These are phyloP conservation scores for Oemleria cerasiformis DNA, from an alignment of 306 rosid genomes.

Conservation along the genomic window DNA sequence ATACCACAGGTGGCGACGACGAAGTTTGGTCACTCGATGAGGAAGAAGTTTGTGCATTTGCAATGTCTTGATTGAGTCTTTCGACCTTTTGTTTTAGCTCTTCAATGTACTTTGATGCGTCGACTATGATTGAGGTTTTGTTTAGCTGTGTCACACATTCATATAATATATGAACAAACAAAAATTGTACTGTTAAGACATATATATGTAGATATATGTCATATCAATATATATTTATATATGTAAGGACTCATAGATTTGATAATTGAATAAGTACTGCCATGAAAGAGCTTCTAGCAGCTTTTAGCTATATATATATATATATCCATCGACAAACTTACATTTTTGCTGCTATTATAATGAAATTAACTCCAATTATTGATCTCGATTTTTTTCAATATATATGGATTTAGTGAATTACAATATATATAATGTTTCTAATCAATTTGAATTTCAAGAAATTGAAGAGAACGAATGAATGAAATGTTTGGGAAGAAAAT, in stretches of 20 bases:
- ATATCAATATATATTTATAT: neutral
- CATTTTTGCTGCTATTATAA: neutral
- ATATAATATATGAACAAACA: constrained; percentile 3
- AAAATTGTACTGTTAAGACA: neutral
- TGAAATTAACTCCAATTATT: neutral
- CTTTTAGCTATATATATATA: too few relatives aligned
- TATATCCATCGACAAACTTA: neutral
- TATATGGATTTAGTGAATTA: neutral
- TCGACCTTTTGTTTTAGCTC: constrained; percentile 83
- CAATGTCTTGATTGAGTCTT: constrained; percentile 66
- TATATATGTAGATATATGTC: neutral
- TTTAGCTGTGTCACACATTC: constrained; percentile 44
- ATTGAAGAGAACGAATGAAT: neutral
- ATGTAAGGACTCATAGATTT: neutral
- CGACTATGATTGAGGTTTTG: constrained; percentile 72
- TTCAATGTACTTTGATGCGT: constrained; percentile 86
- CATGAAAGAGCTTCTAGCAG: neutral
- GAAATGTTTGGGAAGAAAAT: neutral
- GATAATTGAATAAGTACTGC: neutral
- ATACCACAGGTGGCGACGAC: constrained; percentile 66
- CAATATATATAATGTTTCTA: neutral
- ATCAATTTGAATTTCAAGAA: neutral
- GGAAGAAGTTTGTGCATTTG: constrained; percentile 40
- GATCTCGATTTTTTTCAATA: neutral
- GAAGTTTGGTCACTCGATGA: constrained; percentile 43